Evolutionary conservation across 352 stramenopile species (phyloP).

Genomic region (Phytophthora idaei): DNA sequence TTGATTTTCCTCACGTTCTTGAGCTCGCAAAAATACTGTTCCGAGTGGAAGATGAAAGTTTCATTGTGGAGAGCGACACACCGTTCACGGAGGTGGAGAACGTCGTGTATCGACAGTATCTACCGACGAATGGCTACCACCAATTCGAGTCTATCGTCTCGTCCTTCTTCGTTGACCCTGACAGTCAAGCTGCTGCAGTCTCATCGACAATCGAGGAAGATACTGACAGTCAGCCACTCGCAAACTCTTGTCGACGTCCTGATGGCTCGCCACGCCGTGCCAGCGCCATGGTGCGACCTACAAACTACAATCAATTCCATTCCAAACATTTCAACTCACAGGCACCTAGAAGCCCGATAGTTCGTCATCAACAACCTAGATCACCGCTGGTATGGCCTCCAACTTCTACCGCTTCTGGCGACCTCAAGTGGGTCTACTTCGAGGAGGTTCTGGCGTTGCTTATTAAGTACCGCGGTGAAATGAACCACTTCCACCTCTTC

Average conservation of each 20-base stretch:
- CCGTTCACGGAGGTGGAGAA: slow-evolving; percentile 59
- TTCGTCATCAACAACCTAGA: slow-evolving; percentile 33
- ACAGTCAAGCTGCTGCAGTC: slow-evolving; percentile 13
- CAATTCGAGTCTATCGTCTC: slow-evolving; percentile 64
- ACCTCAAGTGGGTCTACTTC: slow-evolving; percentile 57
- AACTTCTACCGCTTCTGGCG: background rate
- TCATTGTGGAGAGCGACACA: slow-evolving; percentile 43
- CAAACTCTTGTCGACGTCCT: slow-evolving; percentile 21
- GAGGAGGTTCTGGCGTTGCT: slow-evolving; percentile 64
- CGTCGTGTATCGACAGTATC: slow-evolving; percentile 58
- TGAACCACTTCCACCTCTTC: slow-evolving; percentile 74
- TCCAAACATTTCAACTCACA: slow-evolving; percentile 52
- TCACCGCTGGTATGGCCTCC: slow-evolving; percentile 1
- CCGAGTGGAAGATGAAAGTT: slow-evolving; percentile 48
- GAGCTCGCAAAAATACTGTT: slow-evolving; percentile 56
- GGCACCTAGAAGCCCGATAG: slow-evolving; percentile 53
- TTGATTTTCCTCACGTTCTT: slow-evolving; percentile 50
- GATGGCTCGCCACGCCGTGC: slow-evolving; percentile 17
- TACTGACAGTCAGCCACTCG: background rate
- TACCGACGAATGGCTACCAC: slow-evolving; percentile 49
- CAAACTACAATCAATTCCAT: slow-evolving; percentile 73
- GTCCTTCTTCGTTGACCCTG: slow-evolving; percentile 41
- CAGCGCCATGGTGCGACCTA: slow-evolving; percentile 39
- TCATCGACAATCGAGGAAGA: slow-evolving; percentile 10
- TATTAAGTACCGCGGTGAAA: slow-evolving; percentile 62